Conservation (phyloP, 139 green algal genomes). For the Astrephomene gubernaculifera region DNA sequence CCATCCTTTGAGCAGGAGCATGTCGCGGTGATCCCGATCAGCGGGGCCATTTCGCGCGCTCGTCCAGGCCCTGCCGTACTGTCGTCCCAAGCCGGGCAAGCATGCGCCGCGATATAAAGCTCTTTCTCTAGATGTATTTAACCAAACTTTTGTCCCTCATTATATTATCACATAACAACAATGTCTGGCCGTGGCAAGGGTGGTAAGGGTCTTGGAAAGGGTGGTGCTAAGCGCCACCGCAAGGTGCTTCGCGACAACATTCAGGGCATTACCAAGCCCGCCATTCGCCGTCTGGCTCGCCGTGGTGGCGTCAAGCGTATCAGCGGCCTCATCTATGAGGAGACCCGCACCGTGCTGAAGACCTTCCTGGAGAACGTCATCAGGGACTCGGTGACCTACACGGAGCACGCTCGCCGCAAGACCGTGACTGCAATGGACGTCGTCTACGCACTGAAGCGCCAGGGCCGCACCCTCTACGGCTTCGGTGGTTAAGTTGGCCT, state of each 20-base stretch:
- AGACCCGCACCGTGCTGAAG: constrained; percentile 91
- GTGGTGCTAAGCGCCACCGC: constrained; percentile 91
- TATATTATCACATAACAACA: too few relatives aligned
- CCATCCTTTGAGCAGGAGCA: too few relatives aligned
- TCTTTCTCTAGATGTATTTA: too few relatives aligned
- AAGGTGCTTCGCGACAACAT: constrained; percentile 96
- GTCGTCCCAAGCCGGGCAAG: too few relatives aligned
- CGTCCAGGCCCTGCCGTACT: too few relatives aligned
- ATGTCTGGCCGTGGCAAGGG: constrained; percentile 80
- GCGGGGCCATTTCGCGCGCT: too few relatives aligned
- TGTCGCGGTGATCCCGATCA: too few relatives aligned
- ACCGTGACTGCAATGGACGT: constrained; percentile 97
- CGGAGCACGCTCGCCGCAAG: constrained; percentile 96
- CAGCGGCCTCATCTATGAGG: constrained; percentile 93
- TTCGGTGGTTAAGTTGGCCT: constrained; percentile 96
- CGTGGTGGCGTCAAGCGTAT: constrained; percentile 92
- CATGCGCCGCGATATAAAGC: too few relatives aligned
- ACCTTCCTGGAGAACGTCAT: constrained; percentile 96
- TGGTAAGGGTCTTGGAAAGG: constrained; percentile 93
- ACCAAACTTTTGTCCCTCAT: too few relatives aligned
- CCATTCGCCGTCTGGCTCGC: constrained; percentile 88
- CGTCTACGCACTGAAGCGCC: constrained; percentile 96
- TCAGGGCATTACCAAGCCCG: constrained; percentile 96
- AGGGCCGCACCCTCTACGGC: constrained; percentile 96
- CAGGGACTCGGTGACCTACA: constrained; percentile 97